phyloP scores from a whole-genome alignment of 805 yeast species.

The Yarrowia sp. region DNA sequence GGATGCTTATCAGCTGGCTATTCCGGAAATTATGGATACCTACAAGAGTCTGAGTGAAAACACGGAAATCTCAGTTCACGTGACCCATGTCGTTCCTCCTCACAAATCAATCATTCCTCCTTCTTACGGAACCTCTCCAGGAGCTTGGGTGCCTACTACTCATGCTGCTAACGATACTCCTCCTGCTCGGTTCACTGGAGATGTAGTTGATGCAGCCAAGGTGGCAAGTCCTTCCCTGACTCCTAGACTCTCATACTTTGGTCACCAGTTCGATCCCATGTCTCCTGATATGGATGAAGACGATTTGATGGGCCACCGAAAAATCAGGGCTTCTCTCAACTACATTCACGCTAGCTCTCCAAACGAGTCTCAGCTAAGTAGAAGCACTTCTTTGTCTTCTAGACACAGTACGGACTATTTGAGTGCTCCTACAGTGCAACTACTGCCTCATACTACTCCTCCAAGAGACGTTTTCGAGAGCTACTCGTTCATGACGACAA shows the following conservation, averaged over 20 bases:
- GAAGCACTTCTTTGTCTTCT: background rate
- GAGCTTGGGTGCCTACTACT: background rate
- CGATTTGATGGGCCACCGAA: conserved; percentile 11
- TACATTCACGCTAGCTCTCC: background rate
- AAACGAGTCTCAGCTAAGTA: background rate
- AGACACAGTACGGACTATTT: conserved; percentile 9
- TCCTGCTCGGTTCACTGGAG: background rate
- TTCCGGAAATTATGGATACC: conserved; percentile 29
- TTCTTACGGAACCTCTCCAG: background rate
- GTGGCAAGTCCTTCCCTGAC: conserved; percentile 2
- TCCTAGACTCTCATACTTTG: background rate
- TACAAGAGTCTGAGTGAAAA: background rate
- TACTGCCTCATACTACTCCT: background rate
- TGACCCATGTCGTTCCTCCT: conserved; percentile 32
- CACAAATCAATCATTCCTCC: conserved; percentile 26
- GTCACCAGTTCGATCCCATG: conserved; percentile 18
- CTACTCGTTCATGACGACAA: conserved; percentile 16
- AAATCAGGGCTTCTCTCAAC: background rate
- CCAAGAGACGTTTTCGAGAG: conserved; percentile 5
- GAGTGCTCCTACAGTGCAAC: background rate
- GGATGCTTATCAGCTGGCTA: conserved; percentile 26
- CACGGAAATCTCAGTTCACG: conserved; percentile 27
- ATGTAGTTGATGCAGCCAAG: background rate
- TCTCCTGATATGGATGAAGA: background rate
- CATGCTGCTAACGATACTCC: background rate